Evolutionary conservation across 768 basidiomycete species (phyloP), one percentile per base, ranked within the genome.

Genomic region (Pleurotus platypus): DNA sequence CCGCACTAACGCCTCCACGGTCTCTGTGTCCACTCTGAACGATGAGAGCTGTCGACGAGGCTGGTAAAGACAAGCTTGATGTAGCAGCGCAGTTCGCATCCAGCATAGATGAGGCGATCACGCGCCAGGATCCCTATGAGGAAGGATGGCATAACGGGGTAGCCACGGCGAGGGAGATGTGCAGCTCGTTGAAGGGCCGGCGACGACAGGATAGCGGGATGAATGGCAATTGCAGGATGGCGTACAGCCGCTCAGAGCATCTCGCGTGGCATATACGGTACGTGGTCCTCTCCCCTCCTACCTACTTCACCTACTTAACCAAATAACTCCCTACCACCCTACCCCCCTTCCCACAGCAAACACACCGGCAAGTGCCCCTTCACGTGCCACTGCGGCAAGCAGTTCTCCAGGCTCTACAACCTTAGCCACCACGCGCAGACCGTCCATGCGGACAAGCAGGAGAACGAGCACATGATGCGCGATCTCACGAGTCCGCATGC

Each of bases 291-390:
- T 27, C 7, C 5, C 27, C 7, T 27, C 26, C 7, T 27, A 1
- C 27, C 58, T 48, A 58, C 58, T 56, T 61, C n/a, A n/a, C n/a
- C n/a, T n/a, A n/a, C n/a, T n/a, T n/a, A n/a, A n/a, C n/a, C n/a
- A n/a, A n/a, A n/a, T n/a, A n/a, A n/a, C n/a, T n/a, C n/a, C n/a
- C 61, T 51, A 58, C 56, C 60, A 57, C 49, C 60, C 57, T 37
- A 22, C 61, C 24, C 46, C 40, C 46, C 35, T 39, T 24, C 53
- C 55, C 9, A 11, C 74, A 98, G 95, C 63, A 98, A 97, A 82
- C 96, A 98, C 72, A 98, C 96, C 4, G 96, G 96, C 60, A 95
- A 98, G 69, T 86, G 94, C 16, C 96, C 96, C 15, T 98, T 98
- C 72, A 84, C 86, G 40, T 98, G 96, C 67, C 95, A 98, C 69